These are phyloP conservation scores for Exophiala sp. DNA, from an alignment of 2,329 filamentous ascomycete genomes.

Conservation along the genomic window DNA sequence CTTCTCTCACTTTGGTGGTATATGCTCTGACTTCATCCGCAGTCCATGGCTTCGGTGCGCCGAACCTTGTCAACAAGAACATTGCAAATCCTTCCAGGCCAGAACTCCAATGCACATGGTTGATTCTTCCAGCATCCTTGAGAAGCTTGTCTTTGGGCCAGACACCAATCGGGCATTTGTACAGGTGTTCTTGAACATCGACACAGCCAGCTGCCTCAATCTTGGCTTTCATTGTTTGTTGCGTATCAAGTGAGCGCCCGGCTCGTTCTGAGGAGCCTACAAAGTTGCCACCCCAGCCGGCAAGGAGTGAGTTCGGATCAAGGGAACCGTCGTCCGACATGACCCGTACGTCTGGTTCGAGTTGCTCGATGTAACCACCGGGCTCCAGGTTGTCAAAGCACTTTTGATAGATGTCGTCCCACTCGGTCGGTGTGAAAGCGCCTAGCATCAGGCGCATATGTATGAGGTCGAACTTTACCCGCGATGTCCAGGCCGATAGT, in stretches of 20 bases:
- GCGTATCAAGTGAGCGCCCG: conserved; percentile 27
- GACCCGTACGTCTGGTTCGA: conserved; percentile 20
- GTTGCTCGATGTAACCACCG: conserved; percentile 24
- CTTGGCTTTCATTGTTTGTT: conserved; percentile 27
- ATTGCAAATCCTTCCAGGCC: conserved; percentile 32
- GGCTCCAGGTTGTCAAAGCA: conserved; percentile 22
- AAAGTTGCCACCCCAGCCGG: conserved; percentile 27
- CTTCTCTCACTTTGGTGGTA: conserved; percentile 25
- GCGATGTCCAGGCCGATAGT: conserved; percentile 23
- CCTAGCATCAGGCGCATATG: conserved; percentile 25
- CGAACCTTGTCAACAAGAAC: conserved; percentile 31
- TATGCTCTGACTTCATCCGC: conserved; percentile 29
- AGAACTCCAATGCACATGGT: conserved; percentile 30
- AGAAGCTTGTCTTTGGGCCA: conserved; percentile 50
- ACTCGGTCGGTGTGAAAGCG: conserved; percentile 21
- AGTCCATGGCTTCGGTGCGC: conserved; percentile 26
- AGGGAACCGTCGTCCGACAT: conserved; percentile 22
- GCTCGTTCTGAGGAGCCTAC: conserved; percentile 24
- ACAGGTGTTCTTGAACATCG: conserved; percentile 46
- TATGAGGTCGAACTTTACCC: conserved; percentile 21
- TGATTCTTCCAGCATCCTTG: conserved; percentile 42
- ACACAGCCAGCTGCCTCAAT: conserved; percentile 31
- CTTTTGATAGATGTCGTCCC: conserved; percentile 15
- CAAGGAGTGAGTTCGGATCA: conserved; percentile 16
- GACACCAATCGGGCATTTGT: conserved; percentile 51